Evolutionary conservation across 805 yeast genomes (phyloP).

Genomic region (Lipomyces anomalus): DNA sequence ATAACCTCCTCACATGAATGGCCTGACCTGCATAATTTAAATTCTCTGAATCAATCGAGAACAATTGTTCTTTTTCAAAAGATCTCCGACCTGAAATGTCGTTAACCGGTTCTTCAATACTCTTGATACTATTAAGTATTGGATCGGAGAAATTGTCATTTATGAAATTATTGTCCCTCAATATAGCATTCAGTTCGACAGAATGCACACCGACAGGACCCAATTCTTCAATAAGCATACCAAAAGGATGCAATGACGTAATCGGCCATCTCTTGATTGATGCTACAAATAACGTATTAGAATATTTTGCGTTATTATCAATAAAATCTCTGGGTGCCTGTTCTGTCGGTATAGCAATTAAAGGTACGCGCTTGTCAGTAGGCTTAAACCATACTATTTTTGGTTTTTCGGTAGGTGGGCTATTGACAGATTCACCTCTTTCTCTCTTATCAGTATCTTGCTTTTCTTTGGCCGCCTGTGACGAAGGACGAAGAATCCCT

Average conservation of each 20-base stretch:
- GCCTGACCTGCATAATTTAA: constrained; percentile 63
- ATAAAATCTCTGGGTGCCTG: constrained; percentile 96
- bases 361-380: constrained; percentile 93
- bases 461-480: constrained; percentile 79
- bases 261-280: constrained; percentile 99
- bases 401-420: constrained; percentile 47
- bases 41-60: constrained; percentile 57
- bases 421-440: constrained; percentile 13
- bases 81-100: constrained; percentile 43
- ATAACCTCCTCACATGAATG: constrained; percentile 62
- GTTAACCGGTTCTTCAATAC: constrained; percentile 24
- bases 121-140: constrained; percentile 23
- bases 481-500: constrained; percentile 91
- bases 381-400: constrained; percentile 99
- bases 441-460: constrained; percentile 36
- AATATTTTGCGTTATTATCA: constrained; percentile 79
- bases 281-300: constrained; percentile 81
- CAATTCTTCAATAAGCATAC: constrained; percentile 79
- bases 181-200: constrained; percentile 80
- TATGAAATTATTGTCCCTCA: constrained; percentile 57
- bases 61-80: constrained; percentile 51
- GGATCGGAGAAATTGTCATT: constrained; percentile 41
- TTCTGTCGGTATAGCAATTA: constrained; percentile 97
- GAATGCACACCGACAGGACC: constrained; percentile 72
- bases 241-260: constrained; percentile 96